Base-by-base conservation (phyloP, 306 rosid species). In the Hippophae tibetana region DNA sequence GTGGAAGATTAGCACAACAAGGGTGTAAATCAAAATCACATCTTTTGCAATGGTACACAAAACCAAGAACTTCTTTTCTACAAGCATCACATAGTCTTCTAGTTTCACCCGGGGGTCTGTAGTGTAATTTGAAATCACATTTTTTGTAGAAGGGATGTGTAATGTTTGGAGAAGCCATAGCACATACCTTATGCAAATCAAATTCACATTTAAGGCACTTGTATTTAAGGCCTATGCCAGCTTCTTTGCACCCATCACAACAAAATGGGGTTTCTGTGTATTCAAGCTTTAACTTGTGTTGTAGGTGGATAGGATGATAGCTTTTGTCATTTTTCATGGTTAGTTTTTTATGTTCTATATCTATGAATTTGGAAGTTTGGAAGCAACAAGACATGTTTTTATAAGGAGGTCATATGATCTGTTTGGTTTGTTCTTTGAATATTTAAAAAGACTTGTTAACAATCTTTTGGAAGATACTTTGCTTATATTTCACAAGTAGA, bases 221-320 rank as follows among this genome's bases (percentile, higher is more conserved):
- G 86, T 81, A 81, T 64, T 74, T 74, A 58, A 66, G 75, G 59
- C 83, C 86, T 8, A 81, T 77, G 0, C 86, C 86, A 1, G 74
- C 83, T 70, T 77, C 86, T 63, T 81, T 77, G 78, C 86, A 81
- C 9, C 86, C 86, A n/a, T 77, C 80, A 42, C 86, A 81, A 63
- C 69, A 53, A 73, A 70, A 81, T 6, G 86, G 86, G 47, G 52
- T 65, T 63, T 81, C 86, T 0, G 80, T 74, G 74, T 74, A 70
- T 43, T 74, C 83, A 5, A 74, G 70, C 68, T 60, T 71, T 31
- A 81, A 71, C 62, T 56, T 74, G 66, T 81, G 86, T 62, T 67
- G 63, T 6, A 72, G 82, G 63, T 81, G 86, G 66, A 67, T 62
- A 2, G 80, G 80, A 65, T 81, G 86, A 57, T 42, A 57, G 59